Evolutionary conservation across 2,329 filamentous ascomycete genomes (phyloP), one percentile per base, ranked within the genome.

Genomic region (Akanthomyces uredinophilus): DNA sequence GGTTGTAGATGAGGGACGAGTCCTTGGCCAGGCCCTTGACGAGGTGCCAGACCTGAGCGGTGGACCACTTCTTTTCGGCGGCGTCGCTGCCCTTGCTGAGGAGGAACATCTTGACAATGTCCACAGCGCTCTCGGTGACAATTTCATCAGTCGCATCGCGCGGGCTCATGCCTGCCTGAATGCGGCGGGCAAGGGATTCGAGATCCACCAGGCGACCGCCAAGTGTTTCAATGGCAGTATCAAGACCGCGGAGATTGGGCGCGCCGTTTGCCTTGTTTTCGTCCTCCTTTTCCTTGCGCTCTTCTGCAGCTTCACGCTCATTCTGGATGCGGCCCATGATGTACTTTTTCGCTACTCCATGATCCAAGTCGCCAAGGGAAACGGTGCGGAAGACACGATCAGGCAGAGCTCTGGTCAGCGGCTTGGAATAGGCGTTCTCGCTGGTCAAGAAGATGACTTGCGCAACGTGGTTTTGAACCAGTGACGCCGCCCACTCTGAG

Each of bases 131-230:
- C 71, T 96, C 92, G 60, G 91, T 87, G 60, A 96, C 89, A 65
- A 99, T 98, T 66, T 96, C 92, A 24, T 87, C 81, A 2, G 97
- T 88, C 3, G 95, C 95, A 67, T 89, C 83, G 65, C 82, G 83
- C 0, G 95, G 95, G 2, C 83, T 89, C 73, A 97, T 92, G 18
- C 95, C 94, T 1, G 89, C 87, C 75, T 92, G 91, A 68, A 99
- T 89, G 20, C 95, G 85, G 41, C 94, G 87, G n/a, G 93, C 90
- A 49, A 99, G 85, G 70, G 95, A 96, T 71, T 98, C 94, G 22
- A 99, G 87, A 70, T 99, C 95, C 0, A 92, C 96, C n/a, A 99
- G 82, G 4, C 95, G 90, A 2, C 95, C 95, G 24, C 95, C 95
- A 1, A 99, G 83, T 0, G 87, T 83, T 32, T 87, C 83, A 66